Base-by-base conservation (phyloP, 2,329 filamentous ascomycete species). In the Dactylellina cionopaga region DNA sequence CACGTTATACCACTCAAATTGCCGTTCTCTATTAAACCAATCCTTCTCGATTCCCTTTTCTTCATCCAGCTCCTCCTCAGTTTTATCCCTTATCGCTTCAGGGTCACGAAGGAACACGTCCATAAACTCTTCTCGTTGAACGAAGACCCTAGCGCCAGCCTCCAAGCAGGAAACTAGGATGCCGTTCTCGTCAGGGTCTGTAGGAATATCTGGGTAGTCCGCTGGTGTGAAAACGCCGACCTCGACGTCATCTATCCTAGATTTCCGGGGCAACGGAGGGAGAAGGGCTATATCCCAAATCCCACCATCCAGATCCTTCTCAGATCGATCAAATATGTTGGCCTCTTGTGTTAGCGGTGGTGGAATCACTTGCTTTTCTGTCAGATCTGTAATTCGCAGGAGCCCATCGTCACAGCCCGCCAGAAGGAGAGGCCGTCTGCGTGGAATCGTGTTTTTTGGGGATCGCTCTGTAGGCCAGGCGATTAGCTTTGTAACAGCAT, bases 1-100 rank as follows among this genome's bases (percentile, higher is more conserved):
- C 0, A 76, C 64, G 37, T 75, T 75, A 52, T 76, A 76, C 75
- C 75, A 76, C 29, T 75, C 63, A 37, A 75, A 75, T 22, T 64
- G 62, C n/a, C 74, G 64, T 46, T 76, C 75, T 19, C 75, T 46
- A 3, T 69, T 72, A 17, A 75, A 74, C 62, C 70, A 70, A 64
- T 76, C 74, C 37, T 74, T 75, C 39, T 74, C 65, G 11, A 76
- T 68, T 2, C 75, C 75, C 33, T 74, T 74, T 7, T 74, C 69
- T 0, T 65, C 25, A 17, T 72, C 68, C 6, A 72, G 29, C 31
- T 72, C 68, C 15, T 72, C 69, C 13, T 74, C 69, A 3, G 43
- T 49, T 31, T 74, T 74, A 58, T 68, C 60, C 22, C 39, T 68
- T 5, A 31, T 66, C 54, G 62, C 51, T 19, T 74, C 60, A 1